These are phyloP conservation scores for Lactifluus echinatus DNA, from an alignment of 768 basidiomycete genomes.

Conservation along the genomic window DNA sequence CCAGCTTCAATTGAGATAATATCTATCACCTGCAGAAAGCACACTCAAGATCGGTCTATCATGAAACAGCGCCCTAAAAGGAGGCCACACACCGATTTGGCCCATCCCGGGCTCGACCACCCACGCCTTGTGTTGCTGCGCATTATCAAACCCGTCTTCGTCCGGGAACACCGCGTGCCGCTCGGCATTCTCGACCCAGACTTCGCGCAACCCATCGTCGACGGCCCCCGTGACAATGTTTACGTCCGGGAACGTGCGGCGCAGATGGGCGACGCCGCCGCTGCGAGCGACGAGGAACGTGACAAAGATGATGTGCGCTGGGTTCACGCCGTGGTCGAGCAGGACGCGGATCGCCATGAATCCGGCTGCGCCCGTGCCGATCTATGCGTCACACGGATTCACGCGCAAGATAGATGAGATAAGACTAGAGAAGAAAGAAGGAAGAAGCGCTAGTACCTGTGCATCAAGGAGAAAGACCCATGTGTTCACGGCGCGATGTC, in stretches of 20 bases:
- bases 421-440: background rate
- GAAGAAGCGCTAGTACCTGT: constrained; percentile 43
- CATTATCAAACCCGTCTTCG: constrained; percentile 20
- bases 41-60: background rate
- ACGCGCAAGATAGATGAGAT: background rate
- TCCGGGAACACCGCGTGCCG: constrained; percentile 30
- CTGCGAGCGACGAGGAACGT: constrained; percentile 81
- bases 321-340: constrained; percentile 83
- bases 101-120: constrained; percentile 85
- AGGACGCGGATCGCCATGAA: constrained; percentile 94
- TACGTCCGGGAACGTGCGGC: constrained; percentile 77
- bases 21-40: constrained; percentile 31
- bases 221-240: constrained; percentile 78
- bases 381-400: constrained; percentile 40
- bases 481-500: constrained; percentile 53
- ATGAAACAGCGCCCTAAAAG: background rate
- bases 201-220: constrained; percentile 68
- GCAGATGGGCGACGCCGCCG: constrained; percentile 71
- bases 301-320: constrained; percentile 82
- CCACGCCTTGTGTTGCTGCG: constrained; percentile 59
- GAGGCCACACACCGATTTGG: constrained; percentile 57
- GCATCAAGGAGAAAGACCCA: constrained; percentile 89
- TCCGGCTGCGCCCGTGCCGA: constrained; percentile 86
- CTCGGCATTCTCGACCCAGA: constrained; percentile 54
- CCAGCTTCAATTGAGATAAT: constrained; percentile 29